These are phyloP conservation scores for Fomitopsis palustris DNA, from an alignment of 1,284 basidiomycete genomes.

Conservation along the genomic window DNA sequence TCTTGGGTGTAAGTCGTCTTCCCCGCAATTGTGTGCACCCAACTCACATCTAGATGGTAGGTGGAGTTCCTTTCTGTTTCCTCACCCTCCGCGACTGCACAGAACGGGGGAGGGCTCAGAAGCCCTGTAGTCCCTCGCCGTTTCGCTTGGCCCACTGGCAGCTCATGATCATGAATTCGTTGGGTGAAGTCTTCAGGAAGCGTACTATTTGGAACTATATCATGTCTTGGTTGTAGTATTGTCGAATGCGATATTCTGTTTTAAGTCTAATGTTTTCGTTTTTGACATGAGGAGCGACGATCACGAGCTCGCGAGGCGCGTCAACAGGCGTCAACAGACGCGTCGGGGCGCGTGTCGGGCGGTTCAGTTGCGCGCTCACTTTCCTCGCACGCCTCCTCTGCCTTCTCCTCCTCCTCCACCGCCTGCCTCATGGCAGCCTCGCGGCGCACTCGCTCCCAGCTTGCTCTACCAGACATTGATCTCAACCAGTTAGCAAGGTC, in stretches of 20 bases:
- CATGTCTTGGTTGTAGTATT: too few species aligned
- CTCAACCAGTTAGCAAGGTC: slow-evolving; percentile 11
- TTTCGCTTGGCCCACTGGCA: neutral
- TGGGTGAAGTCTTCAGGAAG: too few species aligned
- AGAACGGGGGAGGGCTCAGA: neutral
- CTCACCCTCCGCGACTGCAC: neutral
- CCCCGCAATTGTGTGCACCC: too few species aligned
- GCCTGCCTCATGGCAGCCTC: neutral
- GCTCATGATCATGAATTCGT: too few species aligned
- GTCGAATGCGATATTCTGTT: too few species aligned
- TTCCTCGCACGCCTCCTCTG: neutral
- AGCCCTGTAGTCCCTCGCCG: neutral
- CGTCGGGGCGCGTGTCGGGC: neutral
- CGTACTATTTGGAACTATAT: too few species aligned
- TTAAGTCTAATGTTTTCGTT: too few species aligned
- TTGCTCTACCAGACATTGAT: slow-evolving; percentile 13
- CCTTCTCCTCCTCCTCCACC: neutral
- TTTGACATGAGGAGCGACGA: too few species aligned
- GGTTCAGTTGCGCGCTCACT: neutral
- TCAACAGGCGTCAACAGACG: neutral
- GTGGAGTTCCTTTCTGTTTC: neutral
- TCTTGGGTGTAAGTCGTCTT: slow-evolving; percentile 47
- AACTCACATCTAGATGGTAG: too few species aligned
- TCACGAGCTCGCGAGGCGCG: neutral
- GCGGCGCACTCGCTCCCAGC: slow-evolving; percentile 14